Base-by-base conservation (phyloP, 2,329 filamentous ascomycete genomes). In the Byssoonygena ceratinophila region DNA sequence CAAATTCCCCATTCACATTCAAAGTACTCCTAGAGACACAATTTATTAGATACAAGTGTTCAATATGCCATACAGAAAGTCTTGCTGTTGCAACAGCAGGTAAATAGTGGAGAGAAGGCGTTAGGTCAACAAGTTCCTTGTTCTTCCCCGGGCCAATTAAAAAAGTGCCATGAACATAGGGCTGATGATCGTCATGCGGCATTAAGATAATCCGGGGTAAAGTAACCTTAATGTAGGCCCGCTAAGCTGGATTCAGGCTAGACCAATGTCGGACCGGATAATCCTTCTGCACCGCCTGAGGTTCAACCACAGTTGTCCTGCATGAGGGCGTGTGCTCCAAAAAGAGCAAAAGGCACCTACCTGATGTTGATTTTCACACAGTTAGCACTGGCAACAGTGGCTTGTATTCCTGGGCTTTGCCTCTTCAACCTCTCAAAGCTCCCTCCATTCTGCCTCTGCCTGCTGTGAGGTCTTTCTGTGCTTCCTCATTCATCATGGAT, bases 401-500 rank as follows among this genome's bases (percentile, higher is more conserved):
- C 20, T 47, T 47, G 37, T 18, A 32, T 37, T 37, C 25, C 27
- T 39, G 46, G 2, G 16, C 32, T 16, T n/a, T 32, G 37, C 22
- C 3, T 8, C 16, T 16, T 20, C n/a, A 11, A 9, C 22, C 34
- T 27, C 1, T 37, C 23, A 14, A 23, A 2, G n/a, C 43, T 22
- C 27, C 12, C 23, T 32, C 23, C 14, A n/a, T n/a, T 23, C 20
- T 16, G 2, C 36, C 34, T 32, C 25, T 37, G 32, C 39, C 20
- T 36, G 16, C 18, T 40, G 37, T 46, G 43, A 50, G 29, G 16
- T 45, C 11, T 18, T 4, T 25, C 20, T 41, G 22, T 22, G 4
- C 49, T 46, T n/a, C 34, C 18, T 39, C 37, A 12, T 46, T 50
- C 51, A 56, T 20, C 46, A 56, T 56, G 54, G 54, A 56, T 56